Percentiles rank a stretch among this genome's conserved stretches.
phyloP scores from a whole-genome alignment of 1,284 basidiomycete genomes.

The Vanrija sp. region DNA sequence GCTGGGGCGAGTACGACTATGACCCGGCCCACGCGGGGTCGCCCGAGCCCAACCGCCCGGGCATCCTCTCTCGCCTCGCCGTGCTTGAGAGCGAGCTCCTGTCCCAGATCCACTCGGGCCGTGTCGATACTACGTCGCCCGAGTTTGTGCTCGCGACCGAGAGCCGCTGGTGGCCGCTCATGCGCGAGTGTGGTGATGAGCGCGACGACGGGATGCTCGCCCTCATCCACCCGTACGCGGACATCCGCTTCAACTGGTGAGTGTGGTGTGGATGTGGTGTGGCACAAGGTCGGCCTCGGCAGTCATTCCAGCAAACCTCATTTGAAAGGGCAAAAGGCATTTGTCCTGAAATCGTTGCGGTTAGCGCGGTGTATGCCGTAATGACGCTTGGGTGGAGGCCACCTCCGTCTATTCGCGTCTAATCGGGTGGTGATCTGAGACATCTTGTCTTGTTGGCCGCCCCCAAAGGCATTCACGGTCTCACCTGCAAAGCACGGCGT shows the following conservation, averaged over 20 bases:
- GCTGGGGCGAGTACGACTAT: slow-evolving; percentile 22
- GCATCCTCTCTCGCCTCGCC: slow-evolving; percentile 18
- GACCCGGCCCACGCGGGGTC: slow-evolving; percentile 18
- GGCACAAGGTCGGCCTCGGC: too few relatives aligned
- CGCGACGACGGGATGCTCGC: slow-evolving; percentile 10
- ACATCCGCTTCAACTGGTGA: slow-evolving; percentile 27
- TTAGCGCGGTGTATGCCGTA: too few relatives aligned
- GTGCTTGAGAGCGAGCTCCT: slow-evolving; percentile 21
- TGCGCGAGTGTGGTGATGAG: slow-evolving; percentile 15
- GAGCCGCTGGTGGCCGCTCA: slow-evolving; percentile 18
- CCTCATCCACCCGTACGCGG: slow-evolving; percentile 18
- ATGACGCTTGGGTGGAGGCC: too few relatives aligned
- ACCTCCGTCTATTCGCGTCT: too few relatives aligned
- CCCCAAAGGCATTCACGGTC: background rate
- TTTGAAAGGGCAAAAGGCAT: too few relatives aligned
- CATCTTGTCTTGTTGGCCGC: too few relatives aligned
- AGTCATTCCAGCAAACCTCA: too few relatives aligned
- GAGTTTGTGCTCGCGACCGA: slow-evolving; percentile 23
- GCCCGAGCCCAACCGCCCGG: slow-evolving; percentile 13
- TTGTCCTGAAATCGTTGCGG: too few relatives aligned
- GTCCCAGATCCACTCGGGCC: slow-evolving; percentile 19
- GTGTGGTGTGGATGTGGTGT: background rate
- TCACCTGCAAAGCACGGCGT: too few relatives aligned
- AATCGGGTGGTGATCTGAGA: too few relatives aligned
- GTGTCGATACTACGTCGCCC: slow-evolving; percentile 21